These are phyloP conservation scores for Beauveria bassiana DNA, from an alignment of 2,329 filamentous ascomycete species.

Conservation along the genomic window DNA sequence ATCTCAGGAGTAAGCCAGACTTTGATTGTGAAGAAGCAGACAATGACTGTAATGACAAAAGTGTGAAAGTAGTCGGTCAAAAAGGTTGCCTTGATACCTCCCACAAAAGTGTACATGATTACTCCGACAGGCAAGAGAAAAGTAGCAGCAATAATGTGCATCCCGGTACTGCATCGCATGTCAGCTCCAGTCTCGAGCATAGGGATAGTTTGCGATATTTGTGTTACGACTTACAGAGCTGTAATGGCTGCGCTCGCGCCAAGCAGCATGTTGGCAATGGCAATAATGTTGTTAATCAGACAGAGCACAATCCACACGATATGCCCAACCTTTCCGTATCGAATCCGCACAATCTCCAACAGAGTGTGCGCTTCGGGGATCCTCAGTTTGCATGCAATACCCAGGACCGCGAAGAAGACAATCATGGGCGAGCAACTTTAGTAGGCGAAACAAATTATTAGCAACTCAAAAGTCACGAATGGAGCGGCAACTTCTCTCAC, in stretches of 20 bases:
- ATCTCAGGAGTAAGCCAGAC: slow-evolving; percentile 39
- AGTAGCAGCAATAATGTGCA: slow-evolving; percentile 42
- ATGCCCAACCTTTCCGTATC: slow-evolving; percentile 40
- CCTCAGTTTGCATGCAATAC: slow-evolving; percentile 43
- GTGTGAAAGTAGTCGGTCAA: slow-evolving; percentile 49
- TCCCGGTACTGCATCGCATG: slow-evolving; percentile 30
- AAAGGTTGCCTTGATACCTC: slow-evolving; percentile 33
- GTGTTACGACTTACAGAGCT: slow-evolving; percentile 21
- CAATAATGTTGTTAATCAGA: slow-evolving; percentile 46
- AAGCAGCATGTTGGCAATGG: slow-evolving; percentile 45
- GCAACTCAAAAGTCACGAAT: neutral
- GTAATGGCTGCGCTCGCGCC: slow-evolving; percentile 27
- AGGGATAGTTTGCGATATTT: too few species aligned
- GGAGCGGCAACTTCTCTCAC: slow-evolving; percentile 12
- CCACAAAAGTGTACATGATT: slow-evolving; percentile 31
- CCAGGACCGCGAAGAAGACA: slow-evolving; percentile 44
- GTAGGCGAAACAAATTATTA: neutral
- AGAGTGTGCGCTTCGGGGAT: slow-evolving; percentile 47
- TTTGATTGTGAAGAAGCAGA: slow-evolving; percentile 40
- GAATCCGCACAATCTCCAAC: slow-evolving; percentile 44
- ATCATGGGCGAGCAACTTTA: slow-evolving; percentile 43
- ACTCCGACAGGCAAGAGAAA: slow-evolving; percentile 35
- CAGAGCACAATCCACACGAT: slow-evolving; percentile 44
- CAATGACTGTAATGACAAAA: slow-evolving; percentile 43
- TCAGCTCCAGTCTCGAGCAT: neutral